These are phyloP conservation scores for Clavispora santaluciae DNA, from an alignment of 805 yeast genomes.

Conservation along the genomic window DNA sequence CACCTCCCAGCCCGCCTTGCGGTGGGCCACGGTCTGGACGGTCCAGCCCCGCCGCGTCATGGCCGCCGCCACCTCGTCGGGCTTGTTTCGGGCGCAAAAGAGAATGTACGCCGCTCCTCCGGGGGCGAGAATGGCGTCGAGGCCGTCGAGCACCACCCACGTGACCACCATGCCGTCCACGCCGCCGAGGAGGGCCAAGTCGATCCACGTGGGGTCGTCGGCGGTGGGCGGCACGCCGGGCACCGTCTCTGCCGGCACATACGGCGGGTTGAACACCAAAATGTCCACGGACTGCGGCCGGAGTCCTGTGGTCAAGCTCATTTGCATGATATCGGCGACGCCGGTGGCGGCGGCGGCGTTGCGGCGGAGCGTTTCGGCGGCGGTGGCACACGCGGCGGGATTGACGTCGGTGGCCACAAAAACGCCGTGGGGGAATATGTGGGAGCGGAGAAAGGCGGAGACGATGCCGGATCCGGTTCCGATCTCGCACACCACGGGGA, in stretches of 20 bases:
- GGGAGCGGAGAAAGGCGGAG: conserved; percentile 64
- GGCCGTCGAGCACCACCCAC: conserved; percentile 48
- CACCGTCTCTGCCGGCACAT: conserved; percentile 81
- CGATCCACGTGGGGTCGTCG: conserved; percentile 68
- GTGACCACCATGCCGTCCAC: conserved; percentile 87
- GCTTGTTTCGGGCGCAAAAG: conserved; percentile 88
- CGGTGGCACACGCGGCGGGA: conserved; percentile 63
- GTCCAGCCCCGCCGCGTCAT: conserved; percentile 53
- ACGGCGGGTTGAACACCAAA: conserved; percentile 90
- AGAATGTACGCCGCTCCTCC: conserved; percentile 79
- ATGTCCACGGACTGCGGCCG: conserved; percentile 53
- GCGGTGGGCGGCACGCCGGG: conserved; percentile 50
- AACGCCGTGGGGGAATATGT: conserved; percentile 48
- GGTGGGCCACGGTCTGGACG: conserved; percentile 46
- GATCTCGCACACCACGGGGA: conserved; percentile 68
- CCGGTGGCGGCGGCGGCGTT: conserved; percentile 14
- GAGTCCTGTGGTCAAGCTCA: conserved; percentile 52
- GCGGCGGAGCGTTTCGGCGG: conserved; percentile 16
- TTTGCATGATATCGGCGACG: conserved; percentile 38
- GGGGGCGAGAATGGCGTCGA: conserved; percentile 49
- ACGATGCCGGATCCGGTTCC: conserved; percentile 94
- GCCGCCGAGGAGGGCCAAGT: conserved; percentile 88
- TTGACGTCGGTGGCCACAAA: conserved; percentile 75
- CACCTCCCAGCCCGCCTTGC: conserved; percentile 97
- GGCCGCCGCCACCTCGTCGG: conserved; percentile 48